Base-by-base conservation (phyloP, 1,139 yeast genomes). In the Geotrichum histeridarum region DNA sequence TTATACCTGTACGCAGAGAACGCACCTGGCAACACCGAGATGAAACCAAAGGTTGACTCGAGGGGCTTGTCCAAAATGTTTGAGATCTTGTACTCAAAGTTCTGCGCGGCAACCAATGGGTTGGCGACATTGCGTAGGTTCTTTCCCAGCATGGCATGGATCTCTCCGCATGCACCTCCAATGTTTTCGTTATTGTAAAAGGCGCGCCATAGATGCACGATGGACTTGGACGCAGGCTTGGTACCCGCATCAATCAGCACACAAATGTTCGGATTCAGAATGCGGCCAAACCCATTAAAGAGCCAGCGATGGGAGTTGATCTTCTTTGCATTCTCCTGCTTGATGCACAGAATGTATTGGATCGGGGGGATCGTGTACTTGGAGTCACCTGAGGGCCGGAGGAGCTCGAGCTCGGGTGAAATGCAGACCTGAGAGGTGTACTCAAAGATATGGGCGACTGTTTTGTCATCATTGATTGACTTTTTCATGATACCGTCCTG, bases 241-340 rank as follows among this genome's bases (percentile, higher is more conserved):
- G 99, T 93, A 59, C 99, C 99, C 1, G 95, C 98, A 74, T 93
- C 99, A 51, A 93, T 73, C 50, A 93, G 74, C 2, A 88, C 81
- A 44, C 91, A 83, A 27, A 91, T 90, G 60, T 87, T 87, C 1
- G 99, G 98, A 57, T 89, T 84, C 58, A 93, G 75, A 42, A 84
- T 77, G 37, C 93, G 88, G 61, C 96, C 91, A 66, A 93, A 84
- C 0, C 95, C 97, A 67, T 93, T 90, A 70, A 93, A 87, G 12
- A 94, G 81, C 99, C 99, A 93, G 68, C 98, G 81, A 68, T 91
- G 99, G 0, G 96, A 89, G 70, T 91, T 91, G 69, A 91, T 93
- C 65, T 91, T 91, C 71, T 90, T 90, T 60, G 90, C 86, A 69
- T 91, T 91, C 65, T 79, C 80, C 67, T 91, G 98, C 67, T 91